Evolutionary conservation across 2,329 filamentous ascomycete genomes (phyloP), one percentile per base, ranked within the genome.

Genomic region (Didymella segeticola): DNA sequence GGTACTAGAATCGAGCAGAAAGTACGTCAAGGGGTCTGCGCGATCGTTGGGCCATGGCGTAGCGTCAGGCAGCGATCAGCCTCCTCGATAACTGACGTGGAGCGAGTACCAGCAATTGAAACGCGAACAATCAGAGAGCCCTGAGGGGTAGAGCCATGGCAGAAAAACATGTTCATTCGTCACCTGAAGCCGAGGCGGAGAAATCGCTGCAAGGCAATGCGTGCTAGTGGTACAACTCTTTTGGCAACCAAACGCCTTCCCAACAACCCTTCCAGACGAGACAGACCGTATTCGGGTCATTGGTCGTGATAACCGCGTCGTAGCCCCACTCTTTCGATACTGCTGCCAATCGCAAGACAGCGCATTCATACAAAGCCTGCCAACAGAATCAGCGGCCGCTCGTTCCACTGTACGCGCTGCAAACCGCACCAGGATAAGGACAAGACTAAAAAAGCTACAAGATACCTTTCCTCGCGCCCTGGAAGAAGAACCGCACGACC

Each of bases 401-500:
- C 34, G 33, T 4, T 23, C 33, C 12, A 27, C 31, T 19, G 10
- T 26, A 5, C 10, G 25, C 25, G 25, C 15, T 36, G 9, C 20
- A n/a, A n/a, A 20, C 19, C 42, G 39, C 41, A 38, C 31, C 25
- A 31, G 30, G 30, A 26, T 39, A 47, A 47, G 30, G 43, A 55
- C 26, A 10, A 5, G 10, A 26, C 25, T 26, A 10, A 26, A 26
- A 26, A 10, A 10, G 25, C 17, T 39, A 67, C 58, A 67, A 56
- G 42, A 68, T 65, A 69, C 86, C 86, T 80, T 88, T 88, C 71
- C 86, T 76, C n/a, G 85, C 85, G 30, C 86, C 92, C 82, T 97
- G 93, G 86, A 99, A 99, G 81, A 99, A 99, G 87, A 98, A 98
- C 63, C 91, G 83, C 67, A 99, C 95, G 66, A 99, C 88, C 76